phyloP scores from a whole-genome alignment of 352 stramenopile species.

The Phytophthora megakarya region DNA sequence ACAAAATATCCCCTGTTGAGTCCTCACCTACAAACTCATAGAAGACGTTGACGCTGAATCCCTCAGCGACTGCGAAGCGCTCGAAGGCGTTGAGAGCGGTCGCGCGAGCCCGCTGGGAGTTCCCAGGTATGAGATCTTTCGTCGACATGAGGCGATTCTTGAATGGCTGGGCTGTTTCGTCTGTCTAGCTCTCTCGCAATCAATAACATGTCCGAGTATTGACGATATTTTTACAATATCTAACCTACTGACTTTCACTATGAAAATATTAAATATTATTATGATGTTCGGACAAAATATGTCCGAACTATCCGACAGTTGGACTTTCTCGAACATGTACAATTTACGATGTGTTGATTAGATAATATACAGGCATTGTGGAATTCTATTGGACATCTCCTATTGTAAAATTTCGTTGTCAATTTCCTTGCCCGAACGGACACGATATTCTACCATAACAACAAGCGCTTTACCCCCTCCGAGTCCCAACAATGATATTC shows the following conservation, averaged over 20 bases:
- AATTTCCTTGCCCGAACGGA: no score
- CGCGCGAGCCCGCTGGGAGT: constrained; percentile 8
- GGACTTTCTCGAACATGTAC: no score
- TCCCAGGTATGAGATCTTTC: constrained; percentile 2
- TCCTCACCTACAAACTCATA: background rate
- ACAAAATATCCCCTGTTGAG: no score
- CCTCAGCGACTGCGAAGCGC: background rate
- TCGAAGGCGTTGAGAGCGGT: constrained; percentile 13
- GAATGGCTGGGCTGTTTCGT: no score
- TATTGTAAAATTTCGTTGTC: no score
- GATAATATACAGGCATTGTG: no score
- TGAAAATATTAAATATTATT: background rate
- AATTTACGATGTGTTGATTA: no score
- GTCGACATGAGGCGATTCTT: constrained; percentile 1
- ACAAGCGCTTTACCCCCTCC: no score
- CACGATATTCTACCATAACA: no score
- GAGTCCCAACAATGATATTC: no score
- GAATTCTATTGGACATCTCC: no score
- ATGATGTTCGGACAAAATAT: constrained; percentile 7
- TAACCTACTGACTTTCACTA: background rate
- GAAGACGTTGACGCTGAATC: background rate
- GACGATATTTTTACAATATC: background rate
- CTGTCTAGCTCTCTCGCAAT: background rate
- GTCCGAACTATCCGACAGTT: constrained; percentile 1
- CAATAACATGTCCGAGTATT: background rate